phyloP scores from a whole-genome alignment of 2,329 filamentous ascomycete genomes.

The Zymoseptoria tritici region DNA sequence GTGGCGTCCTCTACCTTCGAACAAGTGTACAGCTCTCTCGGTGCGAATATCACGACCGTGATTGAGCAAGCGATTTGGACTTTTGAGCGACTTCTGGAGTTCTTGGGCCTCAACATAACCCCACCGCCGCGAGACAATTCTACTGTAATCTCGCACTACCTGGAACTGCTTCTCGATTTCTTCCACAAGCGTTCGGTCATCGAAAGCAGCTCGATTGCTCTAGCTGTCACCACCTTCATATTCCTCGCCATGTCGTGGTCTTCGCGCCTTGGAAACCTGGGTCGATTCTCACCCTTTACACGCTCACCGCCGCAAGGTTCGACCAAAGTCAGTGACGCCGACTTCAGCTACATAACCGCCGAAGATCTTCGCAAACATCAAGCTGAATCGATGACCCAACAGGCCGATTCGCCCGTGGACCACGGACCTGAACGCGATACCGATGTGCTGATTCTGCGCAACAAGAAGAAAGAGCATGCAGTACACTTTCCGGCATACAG shows the following conservation, averaged over 20 bases:
- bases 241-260: slow-evolving; percentile 40
- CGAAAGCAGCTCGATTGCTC: slow-evolving; percentile 27
- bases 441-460: slow-evolving; percentile 63
- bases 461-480: slow-evolving; percentile 58
- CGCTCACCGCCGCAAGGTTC: slow-evolving; percentile 33
- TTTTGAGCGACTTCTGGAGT: slow-evolving; percentile 10
- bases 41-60: slow-evolving; percentile 12
- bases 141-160: neutral
- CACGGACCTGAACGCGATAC: slow-evolving; percentile 48
- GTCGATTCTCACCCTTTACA: slow-evolving; percentile 44
- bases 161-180: slow-evolving; percentile 16
- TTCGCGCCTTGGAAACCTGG: slow-evolving; percentile 38
- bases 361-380: slow-evolving; percentile 52
- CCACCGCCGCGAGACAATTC: slow-evolving; percentile 1
- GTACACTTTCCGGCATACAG: slow-evolving; percentile 68
- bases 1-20: slow-evolving; percentile 23
- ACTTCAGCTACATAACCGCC: slow-evolving; percentile 77
- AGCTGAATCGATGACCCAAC: slow-evolving; percentile 23
- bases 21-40: slow-evolving; percentile 12
- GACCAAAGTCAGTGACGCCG: slow-evolving; percentile 62
- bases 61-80: slow-evolving; percentile 12
- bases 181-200: slow-evolving; percentile 20
- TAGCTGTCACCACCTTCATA: slow-evolving; percentile 31
- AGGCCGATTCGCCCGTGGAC: slow-evolving; percentile 32
- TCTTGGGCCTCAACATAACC: slow-evolving; percentile 1